A percentile compares a stretch with the other conserved stretches of the same genome.
phyloP scores from a whole-genome alignment of 2,329 filamentous ascomycete genomes.

The Trichoderma gracile region DNA sequence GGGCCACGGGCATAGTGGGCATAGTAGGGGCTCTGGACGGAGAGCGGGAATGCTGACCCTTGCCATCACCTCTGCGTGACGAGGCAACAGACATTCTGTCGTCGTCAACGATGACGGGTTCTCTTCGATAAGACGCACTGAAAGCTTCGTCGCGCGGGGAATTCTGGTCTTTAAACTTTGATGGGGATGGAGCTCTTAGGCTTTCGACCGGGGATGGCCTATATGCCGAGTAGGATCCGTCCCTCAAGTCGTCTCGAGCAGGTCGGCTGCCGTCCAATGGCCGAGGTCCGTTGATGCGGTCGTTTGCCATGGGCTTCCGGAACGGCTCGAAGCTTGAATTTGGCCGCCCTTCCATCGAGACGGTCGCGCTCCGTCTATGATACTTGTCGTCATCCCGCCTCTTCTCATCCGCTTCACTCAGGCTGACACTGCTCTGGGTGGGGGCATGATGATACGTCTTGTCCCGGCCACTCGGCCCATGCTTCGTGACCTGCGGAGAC shows the following conservation, averaged over 20 bases:
- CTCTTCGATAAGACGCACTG: neutral
- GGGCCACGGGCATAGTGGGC: slow-evolving; percentile 36
- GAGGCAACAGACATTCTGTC: slow-evolving; percentile 34
- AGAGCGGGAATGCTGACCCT: slow-evolving; percentile 31
- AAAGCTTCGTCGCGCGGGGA: slow-evolving; percentile 44
- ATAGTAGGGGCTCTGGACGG: slow-evolving; percentile 41
- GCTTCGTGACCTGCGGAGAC: slow-evolving; percentile 47
- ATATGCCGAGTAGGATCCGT: slow-evolving; percentile 37
- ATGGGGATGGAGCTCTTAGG: slow-evolving; percentile 28
- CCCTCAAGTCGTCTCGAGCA: slow-evolving; percentile 34
- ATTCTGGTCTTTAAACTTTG: slow-evolving; percentile 35
- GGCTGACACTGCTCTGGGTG: slow-evolving; percentile 36
- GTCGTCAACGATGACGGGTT: slow-evolving; percentile 35
- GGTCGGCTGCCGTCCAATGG: slow-evolving; percentile 34
- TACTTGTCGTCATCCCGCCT: slow-evolving; percentile 32
- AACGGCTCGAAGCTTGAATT: slow-evolving; percentile 34
- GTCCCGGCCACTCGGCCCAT: slow-evolving; percentile 45
- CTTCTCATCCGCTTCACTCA: slow-evolving; percentile 30
- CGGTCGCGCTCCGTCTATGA: slow-evolving; percentile 33
- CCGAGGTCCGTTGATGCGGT: slow-evolving; percentile 35
- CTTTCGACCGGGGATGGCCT: slow-evolving; percentile 30
- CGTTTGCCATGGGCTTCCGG: slow-evolving; percentile 38
- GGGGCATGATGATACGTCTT: slow-evolving; percentile 44
- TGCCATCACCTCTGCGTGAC: slow-evolving; percentile 31
- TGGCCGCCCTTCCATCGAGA: slow-evolving; percentile 34